Evolutionary conservation across 768 basidiomycete species (phyloP).

Genomic region (Boletus tylopilopsis): DNA sequence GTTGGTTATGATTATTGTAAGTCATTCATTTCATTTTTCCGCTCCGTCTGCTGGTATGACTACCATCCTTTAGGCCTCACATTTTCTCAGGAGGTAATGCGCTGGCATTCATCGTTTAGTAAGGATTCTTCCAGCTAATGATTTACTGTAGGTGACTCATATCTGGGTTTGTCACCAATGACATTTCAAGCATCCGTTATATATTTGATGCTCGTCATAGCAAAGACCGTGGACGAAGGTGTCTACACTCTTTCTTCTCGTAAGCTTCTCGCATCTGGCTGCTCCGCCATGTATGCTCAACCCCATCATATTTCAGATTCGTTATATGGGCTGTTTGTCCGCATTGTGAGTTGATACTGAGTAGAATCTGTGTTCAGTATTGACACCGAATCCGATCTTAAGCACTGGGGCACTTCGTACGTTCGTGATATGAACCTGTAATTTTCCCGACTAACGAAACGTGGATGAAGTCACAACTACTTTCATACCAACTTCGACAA

Average conservation of each 20-base stretch:
- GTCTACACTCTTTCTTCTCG: not conserved
- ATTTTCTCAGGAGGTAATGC: not conserved
- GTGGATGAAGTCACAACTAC: not conserved
- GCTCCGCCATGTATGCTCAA: not conserved
- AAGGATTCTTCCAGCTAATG: not conserved
- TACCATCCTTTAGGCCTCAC: not conserved
- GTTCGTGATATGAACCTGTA: not conserved
- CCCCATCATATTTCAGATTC: not conserved
- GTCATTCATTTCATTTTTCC: not conserved
- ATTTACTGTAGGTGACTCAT: not conserved
- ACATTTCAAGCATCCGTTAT: not conserved
- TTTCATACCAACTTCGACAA: not conserved
- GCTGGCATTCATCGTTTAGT: too few species aligned
- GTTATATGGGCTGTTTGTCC: not conserved
- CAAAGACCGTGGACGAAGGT: not conserved
- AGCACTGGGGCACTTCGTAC: not conserved
- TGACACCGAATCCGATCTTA: not conserved
- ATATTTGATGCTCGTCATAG: not conserved
- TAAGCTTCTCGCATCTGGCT: too few species aligned
- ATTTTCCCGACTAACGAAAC: not conserved
- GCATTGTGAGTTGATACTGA: not conserved
- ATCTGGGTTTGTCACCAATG: conserved; percentile 2
- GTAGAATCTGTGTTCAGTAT: not conserved
- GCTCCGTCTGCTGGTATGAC: too few species aligned
- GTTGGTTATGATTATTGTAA: too few species aligned